Evolutionary conservation across 495 filamentous ascomycete genomes (phyloP).

Genomic region (Halenospora varia): DNA sequence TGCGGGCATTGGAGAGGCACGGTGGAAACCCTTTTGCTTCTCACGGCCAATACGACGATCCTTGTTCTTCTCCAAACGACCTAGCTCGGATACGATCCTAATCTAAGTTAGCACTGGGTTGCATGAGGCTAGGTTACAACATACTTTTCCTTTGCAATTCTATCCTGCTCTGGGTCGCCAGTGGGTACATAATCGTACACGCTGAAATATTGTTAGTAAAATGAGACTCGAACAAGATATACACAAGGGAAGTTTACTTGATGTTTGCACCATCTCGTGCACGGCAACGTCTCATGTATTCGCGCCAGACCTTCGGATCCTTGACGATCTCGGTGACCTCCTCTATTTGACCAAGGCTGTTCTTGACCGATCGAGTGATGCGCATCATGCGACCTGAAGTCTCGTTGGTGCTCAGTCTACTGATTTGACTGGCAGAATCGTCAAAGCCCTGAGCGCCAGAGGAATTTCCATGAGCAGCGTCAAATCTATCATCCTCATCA

Average conservation of each 20-base stretch:
- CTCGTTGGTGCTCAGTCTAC: conserved; percentile 66
- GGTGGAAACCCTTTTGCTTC: conserved; percentile 68
- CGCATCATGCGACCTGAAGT: conserved; percentile 64
- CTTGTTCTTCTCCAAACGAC: conserved; percentile 81
- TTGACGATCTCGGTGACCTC: conserved; percentile 32
- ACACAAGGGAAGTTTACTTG: conserved; percentile 35
- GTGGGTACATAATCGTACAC: conserved; percentile 57
- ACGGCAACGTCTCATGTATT: conserved; percentile 49
- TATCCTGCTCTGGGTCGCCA: conserved; percentile 62
- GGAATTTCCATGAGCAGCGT: conserved; percentile 12
- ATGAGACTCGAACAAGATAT: too few relatives aligned
- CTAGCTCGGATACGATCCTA: conserved; percentile 72
- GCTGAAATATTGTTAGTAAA: conserved; percentile 30
- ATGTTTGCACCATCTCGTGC: conserved; percentile 58
- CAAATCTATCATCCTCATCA: conserved; percentile 45
- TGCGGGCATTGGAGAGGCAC: conserved; percentile 36
- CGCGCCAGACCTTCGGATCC: conserved; percentile 33
- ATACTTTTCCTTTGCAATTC: too few relatives aligned
- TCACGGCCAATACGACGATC: conserved; percentile 89
- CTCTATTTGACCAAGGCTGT: conserved; percentile 58
- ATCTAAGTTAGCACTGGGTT: conserved; percentile 10
- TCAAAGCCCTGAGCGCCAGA: conserved; percentile 45
- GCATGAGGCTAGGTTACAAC: too few relatives aligned
- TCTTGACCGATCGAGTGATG: conserved; percentile 64
- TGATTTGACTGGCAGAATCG: conserved; percentile 84